These are phyloP conservation scores for Mollisia scopiformis DNA, from an alignment of 2,329 filamentous ascomycete species.

Conservation along the genomic window DNA sequence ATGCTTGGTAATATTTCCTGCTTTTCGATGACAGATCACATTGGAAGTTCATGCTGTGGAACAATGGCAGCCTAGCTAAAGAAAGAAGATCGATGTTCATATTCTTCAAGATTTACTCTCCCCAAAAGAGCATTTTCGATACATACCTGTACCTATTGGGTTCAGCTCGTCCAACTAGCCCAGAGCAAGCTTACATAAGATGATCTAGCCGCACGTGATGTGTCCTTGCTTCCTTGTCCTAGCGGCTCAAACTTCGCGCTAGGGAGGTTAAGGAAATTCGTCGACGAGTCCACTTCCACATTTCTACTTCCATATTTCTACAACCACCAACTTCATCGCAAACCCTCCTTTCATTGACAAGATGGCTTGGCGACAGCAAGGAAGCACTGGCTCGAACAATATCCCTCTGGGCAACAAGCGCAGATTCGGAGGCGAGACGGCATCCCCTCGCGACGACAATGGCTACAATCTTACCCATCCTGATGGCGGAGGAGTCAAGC, in stretches of 20 bases:
- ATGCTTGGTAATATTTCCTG: constrained; percentile 6
- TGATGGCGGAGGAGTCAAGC: constrained; percentile 59
- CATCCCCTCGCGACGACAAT: constrained; percentile 37
- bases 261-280: constrained; percentile 4
- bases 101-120: too few relatives aligned
- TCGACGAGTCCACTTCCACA: neutral
- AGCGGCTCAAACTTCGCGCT: neutral
- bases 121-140: neutral
- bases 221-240: too few relatives aligned
- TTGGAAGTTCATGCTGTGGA: neutral
- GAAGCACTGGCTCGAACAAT: constrained; percentile 97
- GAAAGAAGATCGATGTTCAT: too few relatives aligned
- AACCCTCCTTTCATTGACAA: constrained; percentile 29
- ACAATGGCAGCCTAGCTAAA: too few relatives aligned
- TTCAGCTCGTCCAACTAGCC: too few relatives aligned
- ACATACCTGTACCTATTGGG: too few relatives aligned
- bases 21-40: neutral
- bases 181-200: too few relatives aligned
- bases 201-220: too few relatives aligned
- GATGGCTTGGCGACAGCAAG: constrained; percentile 73
- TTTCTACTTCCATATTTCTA: neutral
- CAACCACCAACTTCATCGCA: neutral
- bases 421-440: constrained; percentile 71
- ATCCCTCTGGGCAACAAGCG: constrained; percentile 87
- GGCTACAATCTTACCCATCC: constrained; percentile 31